A percentile compares a stretch with the other conserved stretches of the same genome.
phyloP scores from a whole-genome alignment of 2,329 filamentous ascomycete genomes.

The Colletotrichum karsti region DNA sequence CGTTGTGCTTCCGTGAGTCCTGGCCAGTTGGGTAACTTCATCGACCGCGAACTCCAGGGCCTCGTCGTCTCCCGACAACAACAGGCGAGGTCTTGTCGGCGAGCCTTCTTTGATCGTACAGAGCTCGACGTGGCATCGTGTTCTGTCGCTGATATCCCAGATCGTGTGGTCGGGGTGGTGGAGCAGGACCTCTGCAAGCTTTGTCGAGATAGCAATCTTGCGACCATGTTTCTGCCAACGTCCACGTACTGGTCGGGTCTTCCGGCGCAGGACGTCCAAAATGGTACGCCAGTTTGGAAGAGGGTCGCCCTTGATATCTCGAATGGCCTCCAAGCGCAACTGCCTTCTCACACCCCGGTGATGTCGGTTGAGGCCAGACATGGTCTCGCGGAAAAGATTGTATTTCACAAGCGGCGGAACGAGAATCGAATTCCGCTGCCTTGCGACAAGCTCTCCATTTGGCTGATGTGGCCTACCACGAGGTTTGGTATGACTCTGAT shows the following conservation, averaged over 20 bases:
- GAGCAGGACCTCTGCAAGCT: slow-evolving; percentile 26
- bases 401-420: slow-evolving; percentile 35
- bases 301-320: slow-evolving; percentile 36
- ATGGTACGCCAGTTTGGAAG: slow-evolving; percentile 49
- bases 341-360: slow-evolving; percentile 43
- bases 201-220: slow-evolving; percentile 34
- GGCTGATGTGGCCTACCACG: not conserved
- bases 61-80: slow-evolving; percentile 24
- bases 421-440: slow-evolving; percentile 35
- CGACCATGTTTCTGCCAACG: slow-evolving; percentile 31
- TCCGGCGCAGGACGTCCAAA: slow-evolving; percentile 46
- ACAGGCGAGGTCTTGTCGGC: not conserved
- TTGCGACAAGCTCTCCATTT: no score
- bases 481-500: no score
- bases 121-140: slow-evolving; percentile 31
- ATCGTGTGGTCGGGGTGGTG: slow-evolving; percentile 32
- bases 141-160: slow-evolving; percentile 39
- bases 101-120: no score
- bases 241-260: slow-evolving; percentile 39
- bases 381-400: slow-evolving; percentile 22
- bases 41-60: slow-evolving; percentile 15
- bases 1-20: not conserved
- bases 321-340: slow-evolving; percentile 43
- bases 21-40: slow-evolving; percentile 10
- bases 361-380: slow-evolving; percentile 30